Percentiles rank a stretch among this genome's conserved stretches.
phyloP scores from a whole-genome alignment of 345 rosid species.

The Lumnitzera littorea region DNA sequence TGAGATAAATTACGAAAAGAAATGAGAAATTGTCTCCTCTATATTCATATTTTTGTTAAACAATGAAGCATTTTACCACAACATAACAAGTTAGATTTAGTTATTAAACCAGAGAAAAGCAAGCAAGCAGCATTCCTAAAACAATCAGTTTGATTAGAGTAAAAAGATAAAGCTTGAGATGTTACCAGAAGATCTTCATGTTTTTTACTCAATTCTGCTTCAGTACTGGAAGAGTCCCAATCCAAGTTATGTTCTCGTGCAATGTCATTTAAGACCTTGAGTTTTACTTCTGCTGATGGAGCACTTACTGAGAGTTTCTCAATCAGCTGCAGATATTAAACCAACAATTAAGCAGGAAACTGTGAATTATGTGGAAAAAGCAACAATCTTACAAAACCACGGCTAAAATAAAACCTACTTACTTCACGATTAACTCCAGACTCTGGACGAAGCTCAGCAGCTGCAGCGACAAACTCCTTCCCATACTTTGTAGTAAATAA shows the following conservation, averaged over 20 bases:
- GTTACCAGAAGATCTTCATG: conserved; percentile 91
- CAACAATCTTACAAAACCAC: conserved; percentile 5
- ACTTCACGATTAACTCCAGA: conserved; percentile 91
- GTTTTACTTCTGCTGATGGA: conserved; percentile 66
- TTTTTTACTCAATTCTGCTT: conserved; percentile 73
- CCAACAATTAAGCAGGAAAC: conserved; percentile 1
- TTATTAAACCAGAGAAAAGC: background rate
- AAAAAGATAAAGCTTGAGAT: background rate
- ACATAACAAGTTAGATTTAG: background rate
- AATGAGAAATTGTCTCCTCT: no score
- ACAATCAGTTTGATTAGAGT: background rate
- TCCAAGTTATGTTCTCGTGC: conserved; percentile 57
- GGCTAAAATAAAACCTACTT: conserved; percentile 26
- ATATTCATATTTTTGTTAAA: no score
- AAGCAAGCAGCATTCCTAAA: background rate
- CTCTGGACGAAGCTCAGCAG: conserved; percentile 87
- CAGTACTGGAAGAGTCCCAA: conserved; percentile 85
- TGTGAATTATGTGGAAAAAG: background rate
- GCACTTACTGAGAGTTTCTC: conserved; percentile 81
- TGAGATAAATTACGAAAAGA: no score
- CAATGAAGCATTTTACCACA: background rate
- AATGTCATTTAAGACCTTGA: conserved; percentile 74
- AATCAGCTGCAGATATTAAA: conserved; percentile 43
- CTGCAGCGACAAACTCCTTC: conserved; percentile 66
- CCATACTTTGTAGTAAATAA: conserved; percentile 77